Evolutionary conservation across 2,329 filamentous ascomycete genomes (phyloP).

Genomic region (Metarhizium rileyi): DNA sequence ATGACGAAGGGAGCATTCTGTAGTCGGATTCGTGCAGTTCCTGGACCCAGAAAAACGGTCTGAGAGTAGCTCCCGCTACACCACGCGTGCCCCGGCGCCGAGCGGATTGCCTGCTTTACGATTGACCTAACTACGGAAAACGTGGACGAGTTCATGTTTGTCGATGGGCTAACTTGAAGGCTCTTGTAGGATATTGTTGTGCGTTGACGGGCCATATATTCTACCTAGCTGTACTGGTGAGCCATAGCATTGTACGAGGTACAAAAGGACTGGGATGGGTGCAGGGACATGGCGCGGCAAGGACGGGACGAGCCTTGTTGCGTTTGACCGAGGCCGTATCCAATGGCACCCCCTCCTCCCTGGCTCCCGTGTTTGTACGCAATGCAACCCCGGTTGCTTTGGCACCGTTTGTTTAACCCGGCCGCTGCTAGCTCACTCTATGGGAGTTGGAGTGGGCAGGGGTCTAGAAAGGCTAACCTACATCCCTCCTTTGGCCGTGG

Average conservation of each 20-base stretch:
- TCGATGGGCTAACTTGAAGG: background rate
- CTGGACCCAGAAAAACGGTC: background rate
- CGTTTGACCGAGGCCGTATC: slow-evolving; percentile 5
- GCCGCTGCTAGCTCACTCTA: background rate
- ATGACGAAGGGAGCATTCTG: too few relatives aligned
- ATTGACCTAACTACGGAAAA: background rate
- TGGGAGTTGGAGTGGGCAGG: background rate
- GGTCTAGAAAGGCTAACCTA: background rate
- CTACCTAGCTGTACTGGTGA: background rate
- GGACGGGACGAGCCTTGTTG: slow-evolving; percentile 26
- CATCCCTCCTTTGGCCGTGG: background rate
- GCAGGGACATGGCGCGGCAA: slow-evolving; percentile 15
- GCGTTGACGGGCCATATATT: background rate
- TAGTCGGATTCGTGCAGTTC: too few relatives aligned
- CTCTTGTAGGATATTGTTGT: background rate
- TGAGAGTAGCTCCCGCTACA: background rate
- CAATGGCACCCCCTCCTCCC: background rate
- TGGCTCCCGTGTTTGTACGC: background rate
- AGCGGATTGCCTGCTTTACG: too few relatives aligned
- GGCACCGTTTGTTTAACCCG: background rate
- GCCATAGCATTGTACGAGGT: background rate
- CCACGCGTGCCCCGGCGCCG: too few relatives aligned
- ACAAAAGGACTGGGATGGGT: background rate
- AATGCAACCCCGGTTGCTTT: background rate
- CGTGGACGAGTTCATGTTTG: background rate